These are phyloP conservation scores for Solanum chmielewskii DNA, from an alignment of 257 asterid species.

Conservation along the genomic window DNA sequence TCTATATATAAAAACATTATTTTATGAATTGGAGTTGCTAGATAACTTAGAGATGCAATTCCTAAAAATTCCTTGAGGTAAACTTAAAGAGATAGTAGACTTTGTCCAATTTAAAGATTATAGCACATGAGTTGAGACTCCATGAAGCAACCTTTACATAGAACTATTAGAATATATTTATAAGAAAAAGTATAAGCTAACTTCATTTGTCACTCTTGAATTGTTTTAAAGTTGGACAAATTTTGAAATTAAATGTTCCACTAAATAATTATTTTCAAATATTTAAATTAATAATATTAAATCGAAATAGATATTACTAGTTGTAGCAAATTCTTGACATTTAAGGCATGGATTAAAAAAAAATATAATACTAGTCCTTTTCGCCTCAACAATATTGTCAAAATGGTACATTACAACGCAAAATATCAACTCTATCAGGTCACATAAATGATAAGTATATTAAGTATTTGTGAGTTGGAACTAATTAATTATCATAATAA, in stretches of 20 bases:
- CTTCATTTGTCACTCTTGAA: not conserved
- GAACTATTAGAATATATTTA: not conserved
- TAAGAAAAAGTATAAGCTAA: not conserved
- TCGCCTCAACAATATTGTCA: not conserved
- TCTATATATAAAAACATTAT: not conserved
- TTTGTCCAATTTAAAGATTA: not conserved
- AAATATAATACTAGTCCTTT: not conserved
- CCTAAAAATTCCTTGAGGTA: not conserved
- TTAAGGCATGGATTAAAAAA: not conserved
- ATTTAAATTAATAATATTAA: not conserved
- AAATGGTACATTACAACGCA: not conserved
- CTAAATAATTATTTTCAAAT: not conserved
- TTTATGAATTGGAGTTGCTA: not conserved
- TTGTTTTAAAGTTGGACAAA: not conserved
- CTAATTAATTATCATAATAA: not conserved
- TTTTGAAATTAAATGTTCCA: not conserved
- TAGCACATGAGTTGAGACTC: not conserved
- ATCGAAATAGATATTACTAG: no score
- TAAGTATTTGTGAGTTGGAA: not conserved
- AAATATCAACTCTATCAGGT: not conserved
- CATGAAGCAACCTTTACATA: not conserved
- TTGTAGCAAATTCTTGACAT: not conserved
- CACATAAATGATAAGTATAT: not conserved
- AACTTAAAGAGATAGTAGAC: not conserved
- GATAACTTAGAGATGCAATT: not conserved